phyloP scores from a whole-genome alignment of 305 asterid species.

The Fraxinus ornus region DNA sequence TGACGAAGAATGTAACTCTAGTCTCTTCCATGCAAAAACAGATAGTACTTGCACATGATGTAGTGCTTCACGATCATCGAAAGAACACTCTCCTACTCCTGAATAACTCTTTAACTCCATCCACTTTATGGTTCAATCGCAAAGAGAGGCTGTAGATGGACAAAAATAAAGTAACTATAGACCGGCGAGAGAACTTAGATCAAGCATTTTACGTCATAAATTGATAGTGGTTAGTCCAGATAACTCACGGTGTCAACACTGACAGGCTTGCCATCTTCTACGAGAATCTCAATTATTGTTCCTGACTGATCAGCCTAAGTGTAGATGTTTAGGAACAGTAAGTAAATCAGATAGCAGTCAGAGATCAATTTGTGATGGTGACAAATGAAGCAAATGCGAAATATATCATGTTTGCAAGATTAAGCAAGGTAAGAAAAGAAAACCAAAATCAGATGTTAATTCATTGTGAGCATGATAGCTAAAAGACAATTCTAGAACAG shows the following conservation, averaged over 20 bases:
- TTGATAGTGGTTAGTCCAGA: not conserved
- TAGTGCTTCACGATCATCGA: slow-evolving; percentile 25
- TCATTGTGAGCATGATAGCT: not conserved
- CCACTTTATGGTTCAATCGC: slow-evolving; percentile 61
- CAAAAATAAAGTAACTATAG: slow-evolving; percentile 15
- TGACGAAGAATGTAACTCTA: slow-evolving; percentile 18
- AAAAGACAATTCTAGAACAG: not conserved
- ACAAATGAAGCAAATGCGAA: not conserved
- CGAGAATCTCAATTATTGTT: slow-evolving; percentile 60
- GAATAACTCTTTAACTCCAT: slow-evolving; percentile 18
- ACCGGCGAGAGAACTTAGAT: slow-evolving; percentile 1
- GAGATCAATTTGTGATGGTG: not conserved
- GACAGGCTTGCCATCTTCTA: slow-evolving; percentile 85
- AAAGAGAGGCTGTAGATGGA: slow-evolving; percentile 70
- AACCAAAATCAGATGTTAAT: not conserved
- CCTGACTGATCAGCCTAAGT: slow-evolving; percentile 77
- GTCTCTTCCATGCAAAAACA: slow-evolving; percentile 33
- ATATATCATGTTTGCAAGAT: not conserved
- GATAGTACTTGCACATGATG: slow-evolving; percentile 7
- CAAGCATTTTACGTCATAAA: not conserved
- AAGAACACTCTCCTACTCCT: slow-evolving; percentile 27
- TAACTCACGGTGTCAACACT: slow-evolving; percentile 72
- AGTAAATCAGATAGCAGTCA: not conserved
- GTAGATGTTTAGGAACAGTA: not conserved
- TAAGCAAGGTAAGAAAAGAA: not conserved